Conservation (phyloP, 2,329 filamentous ascomycete genomes). For the Stromatinia cepivora region DNA sequence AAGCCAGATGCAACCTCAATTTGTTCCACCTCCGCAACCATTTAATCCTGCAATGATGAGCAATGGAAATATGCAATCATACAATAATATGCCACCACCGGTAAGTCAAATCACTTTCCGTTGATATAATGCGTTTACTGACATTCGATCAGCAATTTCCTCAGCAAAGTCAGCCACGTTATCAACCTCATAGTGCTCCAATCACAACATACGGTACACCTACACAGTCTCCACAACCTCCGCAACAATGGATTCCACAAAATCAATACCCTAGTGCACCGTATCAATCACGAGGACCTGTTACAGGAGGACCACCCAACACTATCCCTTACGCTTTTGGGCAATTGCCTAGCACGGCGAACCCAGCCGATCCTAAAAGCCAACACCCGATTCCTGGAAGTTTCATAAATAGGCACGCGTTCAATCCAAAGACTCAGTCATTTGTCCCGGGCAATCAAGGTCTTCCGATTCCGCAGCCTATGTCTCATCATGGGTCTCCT, state of each 20-base stretch:
- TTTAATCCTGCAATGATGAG: conserved; percentile 37
- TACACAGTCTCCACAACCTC: conserved; percentile 37
- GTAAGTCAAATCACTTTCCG: conserved; percentile 27
- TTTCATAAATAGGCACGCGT: conserved; percentile 73
- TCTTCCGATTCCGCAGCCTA: conserved; percentile 48
- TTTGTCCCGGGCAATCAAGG: conserved; percentile 71
- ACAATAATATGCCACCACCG: conserved; percentile 36
- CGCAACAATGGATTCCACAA: conserved; percentile 39
- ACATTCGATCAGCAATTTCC: conserved; percentile 36
- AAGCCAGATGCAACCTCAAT: conserved; percentile 44
- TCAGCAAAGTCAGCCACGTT: conserved; percentile 37
- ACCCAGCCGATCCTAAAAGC: conserved; percentile 69
- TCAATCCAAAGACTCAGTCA: conserved; percentile 92
- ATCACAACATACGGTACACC: conserved; percentile 40
- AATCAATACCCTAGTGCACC: conserved; percentile 35
- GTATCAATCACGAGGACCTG: conserved; percentile 37
- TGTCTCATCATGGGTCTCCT: conserved; percentile 39
- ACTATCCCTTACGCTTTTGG: conserved; percentile 71
- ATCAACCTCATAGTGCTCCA: conserved; percentile 40
- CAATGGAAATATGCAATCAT: conserved; percentile 45
- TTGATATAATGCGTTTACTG: conserved; percentile 14
- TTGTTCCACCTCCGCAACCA: conserved; percentile 41
- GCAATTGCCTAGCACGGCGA: conserved; percentile 69
- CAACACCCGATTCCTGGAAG: conserved; percentile 84
- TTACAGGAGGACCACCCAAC: conserved; percentile 32